Percentiles rank a stretch among this genome's conserved stretches.
Evolutionary conservation across 371 early-diverging fungal species (phyloP).

Genomic region (Actinomucor elegans): DNA sequence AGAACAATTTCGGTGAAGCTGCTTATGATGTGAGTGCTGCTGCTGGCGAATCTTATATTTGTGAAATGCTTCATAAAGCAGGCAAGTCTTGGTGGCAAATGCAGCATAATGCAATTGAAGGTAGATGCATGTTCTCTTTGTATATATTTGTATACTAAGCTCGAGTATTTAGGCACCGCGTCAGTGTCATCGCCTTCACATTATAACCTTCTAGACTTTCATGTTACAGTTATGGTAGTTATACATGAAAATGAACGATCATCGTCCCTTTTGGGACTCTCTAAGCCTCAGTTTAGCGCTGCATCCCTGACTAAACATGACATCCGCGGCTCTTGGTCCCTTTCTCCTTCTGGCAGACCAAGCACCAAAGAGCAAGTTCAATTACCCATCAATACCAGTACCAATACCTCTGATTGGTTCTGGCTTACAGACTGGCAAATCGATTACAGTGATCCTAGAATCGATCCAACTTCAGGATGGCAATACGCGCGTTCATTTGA

Average conservation of each 20-base stretch:
- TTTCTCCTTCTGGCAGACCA: slow-evolving; percentile 45
- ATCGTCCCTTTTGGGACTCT: slow-evolving; percentile 39
- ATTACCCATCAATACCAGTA: slow-evolving; percentile 31
- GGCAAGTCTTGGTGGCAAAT: slow-evolving; percentile 49
- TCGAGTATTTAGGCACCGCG: slow-evolving; percentile 12
- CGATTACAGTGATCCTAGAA: slow-evolving; percentile 59
- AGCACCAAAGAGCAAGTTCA: slow-evolving; percentile 51
- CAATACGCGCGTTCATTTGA: slow-evolving; percentile 63
- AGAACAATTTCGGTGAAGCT: slow-evolving; percentile 71
- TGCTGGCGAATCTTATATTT: slow-evolving; percentile 59
- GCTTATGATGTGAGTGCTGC: slow-evolving; percentile 85
- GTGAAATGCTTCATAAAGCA: slow-evolving; percentile 65
- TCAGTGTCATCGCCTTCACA: background rate
- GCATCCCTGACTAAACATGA: slow-evolving; percentile 49
- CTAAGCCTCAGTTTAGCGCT: slow-evolving; percentile 51
- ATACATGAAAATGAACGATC: slow-evolving; percentile 70
- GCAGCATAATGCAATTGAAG: slow-evolving; percentile 28
- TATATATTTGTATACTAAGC: slow-evolving; percentile 1
- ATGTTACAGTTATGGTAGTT: slow-evolving; percentile 57
- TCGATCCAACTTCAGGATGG: slow-evolving; percentile 63
- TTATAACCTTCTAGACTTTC: slow-evolving; percentile 50
- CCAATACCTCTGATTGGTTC: slow-evolving; percentile 56
- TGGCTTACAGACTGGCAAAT: slow-evolving; percentile 82
- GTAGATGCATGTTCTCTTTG: slow-evolving; percentile 1
- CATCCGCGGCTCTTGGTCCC: slow-evolving; percentile 59